Conservation (phyloP, 768 basidiomycete species). For the Suillus brevipes region DNA sequence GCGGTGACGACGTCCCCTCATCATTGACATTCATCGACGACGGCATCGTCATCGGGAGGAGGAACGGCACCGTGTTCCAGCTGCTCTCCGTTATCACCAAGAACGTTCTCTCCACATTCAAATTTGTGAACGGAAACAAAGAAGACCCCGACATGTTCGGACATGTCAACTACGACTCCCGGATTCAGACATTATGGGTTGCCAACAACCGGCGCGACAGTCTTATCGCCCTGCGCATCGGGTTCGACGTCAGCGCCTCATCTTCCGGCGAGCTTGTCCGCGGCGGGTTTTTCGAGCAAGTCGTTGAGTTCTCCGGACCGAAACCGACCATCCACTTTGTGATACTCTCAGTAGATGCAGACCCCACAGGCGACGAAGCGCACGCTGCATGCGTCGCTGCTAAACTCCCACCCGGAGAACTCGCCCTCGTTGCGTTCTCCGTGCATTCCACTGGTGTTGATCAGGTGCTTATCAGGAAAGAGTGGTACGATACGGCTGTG, state of each 20-base stretch:
- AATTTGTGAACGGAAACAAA: slow-evolving; percentile 65
- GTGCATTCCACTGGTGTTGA: slow-evolving; percentile 91
- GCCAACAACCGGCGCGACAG: slow-evolving; percentile 85
- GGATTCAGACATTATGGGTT: slow-evolving; percentile 86
- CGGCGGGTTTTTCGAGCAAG: slow-evolving; percentile 74
- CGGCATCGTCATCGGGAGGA: slow-evolving; percentile 82
- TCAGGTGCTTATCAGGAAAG: slow-evolving; percentile 81
- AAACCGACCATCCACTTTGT: slow-evolving; percentile 89
- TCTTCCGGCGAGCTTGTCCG: slow-evolving; percentile 57
- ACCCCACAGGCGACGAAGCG: slow-evolving; percentile 80
- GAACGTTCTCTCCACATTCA: slow-evolving; percentile 73
- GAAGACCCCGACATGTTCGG: slow-evolving; percentile 89
- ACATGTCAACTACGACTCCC: slow-evolving; percentile 80
- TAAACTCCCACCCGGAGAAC: slow-evolving; percentile 71
- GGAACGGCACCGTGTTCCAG: slow-evolving; percentile 83
- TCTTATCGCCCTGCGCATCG: slow-evolving; percentile 77
- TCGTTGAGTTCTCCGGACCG: slow-evolving; percentile 79
- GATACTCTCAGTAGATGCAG: slow-evolving; percentile 81
- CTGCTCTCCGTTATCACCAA: slow-evolving; percentile 75
- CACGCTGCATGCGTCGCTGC: slow-evolving; percentile 83
- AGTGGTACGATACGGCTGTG: slow-evolving; percentile 79
- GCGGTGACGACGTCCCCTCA: slow-evolving; percentile 79
- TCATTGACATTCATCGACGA: slow-evolving; percentile 84
- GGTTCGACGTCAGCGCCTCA: slow-evolving; percentile 58
- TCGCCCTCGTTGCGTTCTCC: slow-evolving; percentile 83